Evolutionary conservation across 805 yeast species (phyloP), one percentile per base, ranked within the genome.

Genomic region (Sugiyamaella chiloensis): DNA sequence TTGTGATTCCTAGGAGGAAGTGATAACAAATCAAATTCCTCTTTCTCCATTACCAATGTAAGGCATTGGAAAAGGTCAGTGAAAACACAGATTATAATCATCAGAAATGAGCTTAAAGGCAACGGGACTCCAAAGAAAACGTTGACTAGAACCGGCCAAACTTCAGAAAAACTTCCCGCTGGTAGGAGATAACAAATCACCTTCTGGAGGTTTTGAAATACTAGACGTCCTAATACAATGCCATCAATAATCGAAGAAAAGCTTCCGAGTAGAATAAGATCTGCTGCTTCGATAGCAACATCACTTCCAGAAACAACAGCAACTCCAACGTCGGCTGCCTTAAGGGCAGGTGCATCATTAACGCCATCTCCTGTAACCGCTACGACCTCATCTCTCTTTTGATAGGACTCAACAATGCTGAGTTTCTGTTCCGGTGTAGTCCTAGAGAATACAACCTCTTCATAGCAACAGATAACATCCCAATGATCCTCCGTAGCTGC

Each of bases 351-450:
- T 0, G 98, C 97, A 73, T 90, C 98, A 65, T 90, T 90, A 11
- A 91, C 96, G 69, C 98, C 98, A 68, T 90, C 98, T 58, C 99
- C 99, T 11, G 98, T 90, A 96, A 91, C 90, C 20, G 97, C 99
- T 44, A 93, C 98, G 53, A 91, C 82, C 65, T 91, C 96, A 43
- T 96, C 96, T 63, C 95, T 78, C 41, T 66, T 68, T 60, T 74
- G 78, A 45, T 75, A 71, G 50, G 73, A 71, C 47, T 70, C 64
- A 14, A 77, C 76, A 50, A 76, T 76, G 45, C 61, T 58, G 37
- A 77, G 65, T 57, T 77, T 77, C 58, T 76, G 80, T 50, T 77
- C 80, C 1, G 81, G 81, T 12, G 68, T 61, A 6, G 68, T 65
- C 21, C 68, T 59, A 3, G 68, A 64, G 45, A 65, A 65, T 3